Evolutionary conservation across 345 rosid species (phyloP), one percentile per base, ranked within the genome.

Genomic region (Draba incana): DNA sequence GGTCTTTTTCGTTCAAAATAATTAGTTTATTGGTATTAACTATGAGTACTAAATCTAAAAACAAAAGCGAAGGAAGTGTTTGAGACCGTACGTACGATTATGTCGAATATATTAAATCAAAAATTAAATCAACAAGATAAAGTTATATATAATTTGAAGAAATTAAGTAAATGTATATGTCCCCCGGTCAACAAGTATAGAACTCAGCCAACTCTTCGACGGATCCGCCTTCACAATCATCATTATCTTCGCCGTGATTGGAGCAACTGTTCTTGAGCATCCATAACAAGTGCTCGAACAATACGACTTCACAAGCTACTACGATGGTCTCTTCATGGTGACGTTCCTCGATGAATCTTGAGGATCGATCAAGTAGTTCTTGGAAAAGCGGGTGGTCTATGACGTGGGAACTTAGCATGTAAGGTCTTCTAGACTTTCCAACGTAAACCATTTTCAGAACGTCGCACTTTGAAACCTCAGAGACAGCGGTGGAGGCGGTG

Each of bases 251-350:
- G 7, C 38, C n/a, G 14, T 43, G 63, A 41, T 55, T 60, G 6
- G 47, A 42, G 13, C 55, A 72, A 49, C 67, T 58, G 49, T 75
- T 82, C 50, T 87, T 81, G 43, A 94, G 81, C 95, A 90, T 87
- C 97, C 99, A 93, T 73, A 93, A 57, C 85, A 94, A 80, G 71
- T 94, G 99, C 74, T 90, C 97, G 61, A 94, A 93, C 82, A 93
- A 65, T 31, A 93, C 97, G 24, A 88, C 96, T 75, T 90, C 97
- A 51, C 96, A 90, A 66, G 86, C 79, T 51, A 84, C 88, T 43
- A 51, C 50, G 43, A 79, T 80, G 0, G 81, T 73, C 30, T 68
- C 79, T 3, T 70, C 71, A 2, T 58, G 77, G 0, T 77, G 39
- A 41, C 24, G 64, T 42, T 50, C 77, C n/a, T 68, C 68, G 2